These are phyloP conservation scores for Chytridiales sp. DNA, from an alignment of 371 early-diverging fungal genomes.

Conservation along the genomic window DNA sequence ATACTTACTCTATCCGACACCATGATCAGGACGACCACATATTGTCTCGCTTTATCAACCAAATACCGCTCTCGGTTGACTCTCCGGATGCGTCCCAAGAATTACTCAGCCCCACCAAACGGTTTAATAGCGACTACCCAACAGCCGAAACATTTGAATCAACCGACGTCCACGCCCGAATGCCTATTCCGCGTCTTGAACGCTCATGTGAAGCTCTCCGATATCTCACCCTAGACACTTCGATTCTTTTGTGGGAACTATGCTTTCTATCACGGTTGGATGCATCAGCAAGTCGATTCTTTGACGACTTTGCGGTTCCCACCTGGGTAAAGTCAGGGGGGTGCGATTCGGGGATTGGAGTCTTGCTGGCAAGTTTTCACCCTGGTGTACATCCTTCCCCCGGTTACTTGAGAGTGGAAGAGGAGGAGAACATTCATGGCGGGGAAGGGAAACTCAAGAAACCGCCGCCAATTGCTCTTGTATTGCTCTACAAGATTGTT, in stretches of 20 bases:
- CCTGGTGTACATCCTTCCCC: constrained; percentile 1
- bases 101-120: too few species aligned
- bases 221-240: neutral
- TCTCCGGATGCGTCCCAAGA: too few species aligned
- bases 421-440: neutral
- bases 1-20: too few species aligned
- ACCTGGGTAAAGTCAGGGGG: too few species aligned
- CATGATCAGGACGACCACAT: too few species aligned
- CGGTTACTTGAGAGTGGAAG: neutral
- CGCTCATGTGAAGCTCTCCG: neutral
- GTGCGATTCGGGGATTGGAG: constrained; percentile 8
- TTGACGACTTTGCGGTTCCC: too few species aligned
- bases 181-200: neutral
- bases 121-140: constrained; percentile 1
- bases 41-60: too few species aligned
- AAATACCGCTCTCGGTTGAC: too few species aligned
- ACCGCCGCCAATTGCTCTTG: constrained; percentile 1
- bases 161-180: constrained; percentile 8
- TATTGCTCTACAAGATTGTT: constrained; percentile 5
- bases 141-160: constrained; percentile 1
- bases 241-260: constrained; percentile 16
- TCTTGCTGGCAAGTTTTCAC: constrained; percentile 7
- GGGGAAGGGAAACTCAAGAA: constrained; percentile 1
- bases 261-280: constrained; percentile 9
- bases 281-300: neutral